Base-by-base conservation (phyloP, 2,329 filamentous ascomycete species). In the Pseudogymnoascus sp. region DNA sequence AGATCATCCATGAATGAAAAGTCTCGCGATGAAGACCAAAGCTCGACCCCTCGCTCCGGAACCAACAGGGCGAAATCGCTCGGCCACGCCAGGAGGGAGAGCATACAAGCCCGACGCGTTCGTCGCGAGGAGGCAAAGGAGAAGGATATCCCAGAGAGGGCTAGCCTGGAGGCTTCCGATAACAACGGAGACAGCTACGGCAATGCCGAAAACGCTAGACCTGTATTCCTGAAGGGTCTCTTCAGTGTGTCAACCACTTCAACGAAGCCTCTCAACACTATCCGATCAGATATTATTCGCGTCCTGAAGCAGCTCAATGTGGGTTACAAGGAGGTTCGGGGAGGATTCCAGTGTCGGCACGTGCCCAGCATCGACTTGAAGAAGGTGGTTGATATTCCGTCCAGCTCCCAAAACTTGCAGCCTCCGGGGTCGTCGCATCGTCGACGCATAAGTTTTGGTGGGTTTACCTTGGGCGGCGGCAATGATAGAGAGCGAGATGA, bases 231-330 rank as follows among this genome's bases (percentile, higher is more conserved):
- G 62, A 99, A 97, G 75, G 94, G 94, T 4, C 81, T 99, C 16
- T 97, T 99, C 77, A 97, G 93, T 69, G 94, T 97, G 60, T 95
- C 91, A 3, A 99, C 94, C 0, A 99, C 94, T 6, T 97, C 92
- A 62, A 94, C 87, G 70, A 96, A 95, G 71, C 90, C 93, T 1
- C 84, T 97, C 9, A 79, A 86, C 1, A 86, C 91, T 63, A 99
- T 99, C 65, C 86, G 93, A 38, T 79, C 86, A 6, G 94, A 99
- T 71, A 90, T 99, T 67, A 95, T 95, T 70, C 84, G 93, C 58
- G 94, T 97, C 2, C 77, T 99, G 59, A 88, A 86, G 67, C 87
- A 93, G 72, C 83, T 97, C 14, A 89, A 90, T 14, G 91, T 97
- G n/a, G 89, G 95, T 11, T 97, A 90, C 71, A 85, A 82, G 3